Conservation (phyloP, 495 filamentous ascomycete genomes). For the Penicillium pancosmium region DNA sequence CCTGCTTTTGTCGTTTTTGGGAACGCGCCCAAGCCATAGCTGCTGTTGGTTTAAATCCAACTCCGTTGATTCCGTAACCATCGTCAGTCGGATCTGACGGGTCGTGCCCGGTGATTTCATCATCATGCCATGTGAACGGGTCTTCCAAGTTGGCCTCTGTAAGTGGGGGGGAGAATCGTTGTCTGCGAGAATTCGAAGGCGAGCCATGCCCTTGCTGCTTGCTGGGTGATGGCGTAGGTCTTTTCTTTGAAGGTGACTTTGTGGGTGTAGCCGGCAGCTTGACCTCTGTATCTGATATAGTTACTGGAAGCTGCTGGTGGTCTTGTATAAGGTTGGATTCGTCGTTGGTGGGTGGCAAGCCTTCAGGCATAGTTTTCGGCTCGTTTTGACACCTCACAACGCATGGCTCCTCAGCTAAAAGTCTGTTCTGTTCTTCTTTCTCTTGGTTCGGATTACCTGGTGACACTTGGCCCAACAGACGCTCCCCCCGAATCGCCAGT, state of each 20-base stretch:
- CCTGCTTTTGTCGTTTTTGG: constrained; percentile 76
- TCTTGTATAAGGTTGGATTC: constrained; percentile 10
- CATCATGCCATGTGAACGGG: constrained; percentile 77
- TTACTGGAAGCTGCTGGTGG: constrained; percentile 4
- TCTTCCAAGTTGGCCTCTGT: constrained; percentile 37
- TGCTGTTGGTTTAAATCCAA: constrained; percentile 88
- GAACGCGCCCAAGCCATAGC: constrained; percentile 76
- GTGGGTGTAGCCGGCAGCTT: constrained; percentile 3
- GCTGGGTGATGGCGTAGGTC: constrained; percentile 22
- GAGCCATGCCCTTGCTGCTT: constrained; percentile 29
- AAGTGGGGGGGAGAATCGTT: constrained; percentile 50
- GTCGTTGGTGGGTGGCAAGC: constrained; percentile 13
- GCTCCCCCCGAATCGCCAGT: constrained; percentile 57
- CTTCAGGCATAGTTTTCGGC: constrained; percentile 24
- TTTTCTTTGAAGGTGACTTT: constrained; percentile 25
- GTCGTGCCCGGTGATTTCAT: constrained; percentile 83
- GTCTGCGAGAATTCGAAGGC: constrained; percentile 33
- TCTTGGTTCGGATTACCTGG: constrained; percentile 11
- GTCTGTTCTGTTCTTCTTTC: background rate
- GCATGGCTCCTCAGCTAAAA: constrained; percentile 18
- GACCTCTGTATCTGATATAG: background rate
- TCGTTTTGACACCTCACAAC: constrained; percentile 8
- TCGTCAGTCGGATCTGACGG: constrained; percentile 74
- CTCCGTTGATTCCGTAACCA: constrained; percentile 82
- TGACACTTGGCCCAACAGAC: constrained; percentile 29